Evolutionary conservation across 805 yeast genomes (phyloP).

Genomic region (Candida peoriensis): DNA sequence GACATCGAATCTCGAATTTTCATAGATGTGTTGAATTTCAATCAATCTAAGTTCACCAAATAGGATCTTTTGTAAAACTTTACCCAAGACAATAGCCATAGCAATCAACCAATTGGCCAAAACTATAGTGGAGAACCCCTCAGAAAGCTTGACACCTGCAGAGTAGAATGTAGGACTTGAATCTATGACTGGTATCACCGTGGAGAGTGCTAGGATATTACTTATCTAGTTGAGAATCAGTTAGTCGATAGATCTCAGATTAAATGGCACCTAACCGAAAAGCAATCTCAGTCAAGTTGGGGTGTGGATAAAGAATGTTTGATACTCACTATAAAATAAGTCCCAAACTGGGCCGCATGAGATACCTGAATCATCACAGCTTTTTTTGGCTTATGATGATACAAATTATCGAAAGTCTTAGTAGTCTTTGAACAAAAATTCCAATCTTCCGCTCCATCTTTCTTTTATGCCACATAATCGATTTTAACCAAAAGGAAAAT

Average conservation of each 20-base stretch:
- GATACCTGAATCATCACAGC: constrained; percentile 14
- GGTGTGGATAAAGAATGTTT: too few relatives aligned
- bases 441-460: too few relatives aligned
- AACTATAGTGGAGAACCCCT: constrained; percentile 41
- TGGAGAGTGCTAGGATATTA: constrained; percentile 30
- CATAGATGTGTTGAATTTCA: constrained; percentile 73
- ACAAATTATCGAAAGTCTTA: too few relatives aligned
- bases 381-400: too few relatives aligned
- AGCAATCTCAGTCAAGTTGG: not conserved
- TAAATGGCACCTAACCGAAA: constrained; percentile 1
- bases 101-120: constrained; percentile 41
- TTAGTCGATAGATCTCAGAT: constrained; percentile 4
- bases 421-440: too few relatives aligned
- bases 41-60: constrained; percentile 74
- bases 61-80: constrained; percentile 43
- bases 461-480: too few relatives aligned
- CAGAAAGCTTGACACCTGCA: constrained; percentile 44
- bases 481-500: too few relatives aligned
- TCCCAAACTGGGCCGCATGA: constrained; percentile 14
- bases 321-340: constrained; percentile 12
- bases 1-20: constrained; percentile 57
- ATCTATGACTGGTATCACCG: constrained; percentile 32
- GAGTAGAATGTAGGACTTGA: constrained; percentile 39
- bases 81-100: constrained; percentile 35
- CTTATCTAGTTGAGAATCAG: constrained; percentile 24